Evolutionary conservation across 129 eudicot species (phyloP).

Genomic region (Chrysanthemum seticuspe): DNA sequence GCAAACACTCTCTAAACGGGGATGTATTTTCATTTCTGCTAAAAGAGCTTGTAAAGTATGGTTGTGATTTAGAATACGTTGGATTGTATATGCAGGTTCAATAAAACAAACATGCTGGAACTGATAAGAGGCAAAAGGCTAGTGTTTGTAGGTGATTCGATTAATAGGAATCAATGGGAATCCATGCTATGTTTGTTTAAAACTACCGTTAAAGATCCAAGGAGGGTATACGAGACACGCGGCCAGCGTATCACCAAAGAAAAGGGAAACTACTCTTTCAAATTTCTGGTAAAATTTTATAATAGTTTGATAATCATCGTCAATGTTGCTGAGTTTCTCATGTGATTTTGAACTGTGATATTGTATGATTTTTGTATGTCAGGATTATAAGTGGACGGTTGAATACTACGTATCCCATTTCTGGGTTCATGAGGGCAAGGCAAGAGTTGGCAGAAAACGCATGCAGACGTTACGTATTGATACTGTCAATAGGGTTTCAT

Average conservation of each 20-base stretch:
- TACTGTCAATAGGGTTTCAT: conserved; percentile 75
- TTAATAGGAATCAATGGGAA: conserved; percentile 96
- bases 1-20: neutral
- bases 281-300: conserved; percentile 59
- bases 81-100: conserved; percentile 48
- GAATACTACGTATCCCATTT: conserved; percentile 87
- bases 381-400: conserved; percentile 92
- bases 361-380: conserved; percentile 2
- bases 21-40: neutral
- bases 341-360: neutral
- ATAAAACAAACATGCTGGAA: conserved; percentile 76
- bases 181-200: conserved; percentile 85
- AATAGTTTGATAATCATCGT: neutral
- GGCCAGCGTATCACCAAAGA: conserved; percentile 74
- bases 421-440: conserved; percentile 84
- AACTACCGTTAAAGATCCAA: conserved; percentile 81
- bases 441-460: conserved; percentile 86
- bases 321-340: neutral
- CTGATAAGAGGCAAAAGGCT: conserved; percentile 78
- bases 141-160: conserved; percentile 94
- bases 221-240: conserved; percentile 58
- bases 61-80: conserved; percentile 6
- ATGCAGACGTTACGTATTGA: conserved; percentile 81
- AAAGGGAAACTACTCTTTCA: conserved; percentile 77
- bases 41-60: neutral